Percentiles rank a stretch among this genome's conserved stretches.
phyloP scores from a whole-genome alignment of 2,329 filamentous ascomycete genomes.

The Byssochlamys sp. region DNA sequence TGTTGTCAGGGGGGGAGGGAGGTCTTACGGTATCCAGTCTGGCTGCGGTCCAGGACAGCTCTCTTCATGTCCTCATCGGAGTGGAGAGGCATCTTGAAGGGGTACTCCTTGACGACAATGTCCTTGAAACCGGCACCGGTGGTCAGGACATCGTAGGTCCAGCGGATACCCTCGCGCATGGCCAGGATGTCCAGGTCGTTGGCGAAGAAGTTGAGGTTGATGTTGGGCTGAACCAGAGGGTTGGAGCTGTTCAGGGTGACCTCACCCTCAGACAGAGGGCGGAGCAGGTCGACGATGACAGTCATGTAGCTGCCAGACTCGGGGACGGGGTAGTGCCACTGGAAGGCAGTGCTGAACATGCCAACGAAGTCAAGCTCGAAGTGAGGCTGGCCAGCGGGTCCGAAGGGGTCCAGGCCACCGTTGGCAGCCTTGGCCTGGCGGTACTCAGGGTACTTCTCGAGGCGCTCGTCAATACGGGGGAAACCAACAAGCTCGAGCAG shows the following conservation, averaged over 20 bases:
- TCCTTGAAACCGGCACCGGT: conserved; percentile 48
- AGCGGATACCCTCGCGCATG: conserved; percentile 50
- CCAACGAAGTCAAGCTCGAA: conserved; percentile 55
- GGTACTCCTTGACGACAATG: conserved; percentile 39
- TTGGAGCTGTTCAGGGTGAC: conserved; percentile 35
- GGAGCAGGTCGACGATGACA: conserved; percentile 46
- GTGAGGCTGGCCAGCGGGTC: conserved; percentile 49
- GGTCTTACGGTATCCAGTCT: conserved; percentile 43
- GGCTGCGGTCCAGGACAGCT: conserved; percentile 48
- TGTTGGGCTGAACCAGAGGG: conserved; percentile 29
- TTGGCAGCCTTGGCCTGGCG: conserved; percentile 33
- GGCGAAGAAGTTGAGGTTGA: conserved; percentile 38
- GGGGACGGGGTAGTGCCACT: conserved; percentile 40
- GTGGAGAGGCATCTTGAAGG: conserved; percentile 50
- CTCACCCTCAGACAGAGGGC: conserved; percentile 36
- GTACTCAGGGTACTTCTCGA: conserved; percentile 44
- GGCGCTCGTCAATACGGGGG: conserved; percentile 47
- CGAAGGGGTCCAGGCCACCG: conserved; percentile 43
- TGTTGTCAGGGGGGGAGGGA: neutral
- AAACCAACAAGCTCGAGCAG: conserved; percentile 48
- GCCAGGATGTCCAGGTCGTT: conserved; percentile 47
- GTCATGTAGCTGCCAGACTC: conserved; percentile 44
- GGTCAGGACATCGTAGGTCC: conserved; percentile 46
- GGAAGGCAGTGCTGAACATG: conserved; percentile 47
- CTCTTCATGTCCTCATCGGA: conserved; percentile 49